Conservation (phyloP, 23 red algal genomes). For the Gracilaria gracilis region DNA sequence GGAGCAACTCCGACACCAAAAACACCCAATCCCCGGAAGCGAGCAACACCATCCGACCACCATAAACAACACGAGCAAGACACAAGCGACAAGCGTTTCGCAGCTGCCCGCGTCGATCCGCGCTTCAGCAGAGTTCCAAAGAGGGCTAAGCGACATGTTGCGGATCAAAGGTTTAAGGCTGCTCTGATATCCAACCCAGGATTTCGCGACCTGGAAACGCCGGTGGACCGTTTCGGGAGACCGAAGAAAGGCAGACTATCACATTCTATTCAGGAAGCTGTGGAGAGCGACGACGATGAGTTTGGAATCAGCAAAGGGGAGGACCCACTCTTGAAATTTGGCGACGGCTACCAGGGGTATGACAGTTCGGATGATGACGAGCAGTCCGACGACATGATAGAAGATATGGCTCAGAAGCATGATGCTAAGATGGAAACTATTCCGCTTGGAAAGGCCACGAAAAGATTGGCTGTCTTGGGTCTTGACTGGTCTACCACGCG, state of each 20-base stretch:
- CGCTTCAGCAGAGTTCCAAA: slow-evolving; percentile 73
- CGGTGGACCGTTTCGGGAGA: slow-evolving; percentile 72
- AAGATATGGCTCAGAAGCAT: background rate
- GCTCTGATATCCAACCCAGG: slow-evolving; percentile 41
- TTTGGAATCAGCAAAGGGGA: background rate
- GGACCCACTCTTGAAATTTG: background rate
- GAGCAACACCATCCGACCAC: background rate
- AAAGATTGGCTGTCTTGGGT: slow-evolving; percentile 82
- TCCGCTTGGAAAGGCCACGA: slow-evolving; percentile 78
- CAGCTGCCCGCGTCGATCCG: slow-evolving; percentile 50
- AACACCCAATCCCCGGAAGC: background rate
- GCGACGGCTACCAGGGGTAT: background rate
- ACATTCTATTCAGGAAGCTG: slow-evolving; percentile 8
- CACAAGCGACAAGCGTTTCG: slow-evolving; percentile 53
- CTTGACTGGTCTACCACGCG: slow-evolving; percentile 88
- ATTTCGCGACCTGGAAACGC: slow-evolving; percentile 48
- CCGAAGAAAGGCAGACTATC: slow-evolving; percentile 33
- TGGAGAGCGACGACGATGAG: background rate
- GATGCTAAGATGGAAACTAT: slow-evolving; percentile 55
- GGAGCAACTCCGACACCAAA: background rate
- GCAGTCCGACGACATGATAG: background rate
- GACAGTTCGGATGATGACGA: slow-evolving; percentile 27
- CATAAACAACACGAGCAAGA: background rate
- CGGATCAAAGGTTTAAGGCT: slow-evolving; percentile 57
- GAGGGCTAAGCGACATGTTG: slow-evolving; percentile 47